Percentiles rank a stretch among this genome's conserved stretches.
These are phyloP conservation scores for Rhododendron griersonianum DNA, from an alignment of 148 eudicot genomes.

Conservation along the genomic window DNA sequence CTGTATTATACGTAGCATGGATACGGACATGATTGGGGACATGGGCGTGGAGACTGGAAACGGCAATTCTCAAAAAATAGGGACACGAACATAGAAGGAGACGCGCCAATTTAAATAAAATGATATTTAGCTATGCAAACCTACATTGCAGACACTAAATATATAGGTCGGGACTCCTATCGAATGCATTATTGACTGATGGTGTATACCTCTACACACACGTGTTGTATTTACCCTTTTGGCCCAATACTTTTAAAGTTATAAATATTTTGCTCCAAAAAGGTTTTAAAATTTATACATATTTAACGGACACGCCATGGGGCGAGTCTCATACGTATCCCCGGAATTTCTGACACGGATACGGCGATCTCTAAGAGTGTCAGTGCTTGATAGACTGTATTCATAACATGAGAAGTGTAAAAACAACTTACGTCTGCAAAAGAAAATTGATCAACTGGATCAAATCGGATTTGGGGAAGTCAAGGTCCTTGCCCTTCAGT, in stretches of 20 bases:
- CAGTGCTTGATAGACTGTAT: neutral
- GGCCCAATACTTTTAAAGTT: neutral
- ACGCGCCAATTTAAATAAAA: neutral
- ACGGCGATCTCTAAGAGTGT: neutral
- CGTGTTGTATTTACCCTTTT: neutral
- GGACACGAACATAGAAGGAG: neutral
- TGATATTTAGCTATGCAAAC: neutral
- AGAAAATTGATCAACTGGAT: conserved; percentile 67
- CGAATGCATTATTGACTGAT: neutral
- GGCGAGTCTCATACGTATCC: neutral
- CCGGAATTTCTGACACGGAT: neutral
- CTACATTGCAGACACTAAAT: neutral
- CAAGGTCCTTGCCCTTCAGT: conserved; percentile 42
- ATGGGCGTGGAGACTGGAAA: neutral
- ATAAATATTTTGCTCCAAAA: neutral
- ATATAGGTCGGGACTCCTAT: neutral
- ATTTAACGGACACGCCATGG: neutral
- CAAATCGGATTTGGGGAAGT: conserved; percentile 66
- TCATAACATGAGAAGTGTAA: neutral
- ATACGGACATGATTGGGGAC: neutral
- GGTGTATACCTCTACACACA: neutral
- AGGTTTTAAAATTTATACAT: neutral
- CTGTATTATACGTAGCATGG: neutral
- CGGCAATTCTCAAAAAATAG: neutral
- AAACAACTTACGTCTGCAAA: conserved; percentile 64